Base-by-base conservation (phyloP, 2,329 filamentous ascomycete species). In the Volutella citrinella region DNA sequence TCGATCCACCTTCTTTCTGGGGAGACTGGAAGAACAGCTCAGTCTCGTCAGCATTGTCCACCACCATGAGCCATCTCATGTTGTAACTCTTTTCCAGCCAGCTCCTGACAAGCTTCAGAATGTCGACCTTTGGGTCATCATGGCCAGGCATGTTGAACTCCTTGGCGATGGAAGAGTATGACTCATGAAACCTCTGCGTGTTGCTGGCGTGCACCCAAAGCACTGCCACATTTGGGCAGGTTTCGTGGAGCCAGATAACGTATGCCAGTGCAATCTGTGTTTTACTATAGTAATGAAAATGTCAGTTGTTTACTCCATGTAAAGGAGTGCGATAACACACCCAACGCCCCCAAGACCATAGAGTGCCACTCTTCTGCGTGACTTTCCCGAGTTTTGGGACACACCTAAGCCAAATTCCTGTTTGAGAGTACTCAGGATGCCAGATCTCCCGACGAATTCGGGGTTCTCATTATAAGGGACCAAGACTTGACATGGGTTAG, bases 171-270 rank as follows among this genome's bases (percentile, higher is more conserved):
- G 35, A 24, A 24, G 40, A 36, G 26, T 55, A 61, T 11, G 48
- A 44, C 24, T 63, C 45, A 27, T 58, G 49, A 22, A 61, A 45
- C 7, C 57, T 49, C 4, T 43, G 49, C 10, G 39, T 29, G 12
- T 34, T 58, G n/a, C 35, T 43, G 1, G 54, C 56, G 42, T 59
- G 50, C 10, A 61, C 38, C 57, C 56, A 61, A 27, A 60, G 59
- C 3, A 55, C 45, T 41, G 50, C 57, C 11, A 20, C 13, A 12
- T 19, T 10, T n/a, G 38, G 25, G 3, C 11, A 15, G 14, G 14
- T 27, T 12, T 36, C 21, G 23, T 24, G 24, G 7, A 40, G 15
- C 26, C 33, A 32, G 33, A 22, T 25, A 7, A 22, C 14, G 30
- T 36, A 32, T 9, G 30, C 30, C 7, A 40, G 56, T 61, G 32